These are phyloP conservation scores for Patellaria atrata DNA, from an alignment of 495 filamentous ascomycete species.

Conservation along the genomic window DNA sequence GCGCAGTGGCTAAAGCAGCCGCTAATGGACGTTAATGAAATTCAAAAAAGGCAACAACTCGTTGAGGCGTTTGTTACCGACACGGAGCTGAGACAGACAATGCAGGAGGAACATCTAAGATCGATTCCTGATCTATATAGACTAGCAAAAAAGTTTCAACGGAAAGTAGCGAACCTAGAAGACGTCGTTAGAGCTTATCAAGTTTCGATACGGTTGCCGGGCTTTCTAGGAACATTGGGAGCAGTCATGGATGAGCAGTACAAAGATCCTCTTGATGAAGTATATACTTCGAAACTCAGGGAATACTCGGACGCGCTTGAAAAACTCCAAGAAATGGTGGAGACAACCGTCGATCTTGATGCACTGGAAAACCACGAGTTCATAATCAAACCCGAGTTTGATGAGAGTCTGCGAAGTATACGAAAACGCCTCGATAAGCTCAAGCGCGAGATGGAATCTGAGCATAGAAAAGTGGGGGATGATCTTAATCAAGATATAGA, in stretches of 20 bases:
- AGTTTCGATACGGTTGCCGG: slow-evolving; percentile 80
- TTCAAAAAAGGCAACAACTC: slow-evolving; percentile 81
- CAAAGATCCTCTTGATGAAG: slow-evolving; percentile 69
- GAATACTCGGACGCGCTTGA: slow-evolving; percentile 63
- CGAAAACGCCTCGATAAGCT: slow-evolving; percentile 82
- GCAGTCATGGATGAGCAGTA: slow-evolving; percentile 93
- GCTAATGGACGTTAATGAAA: slow-evolving; percentile 79
- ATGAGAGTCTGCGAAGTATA: slow-evolving; percentile 75
- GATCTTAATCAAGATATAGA: slow-evolving; percentile 89
- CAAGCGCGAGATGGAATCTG: slow-evolving; percentile 64
- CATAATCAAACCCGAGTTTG: slow-evolving; percentile 97
- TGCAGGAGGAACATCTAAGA: slow-evolving; percentile 94
- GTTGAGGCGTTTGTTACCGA: slow-evolving; percentile 92
- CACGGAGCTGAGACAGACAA: slow-evolving; percentile 85
- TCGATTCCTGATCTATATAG: slow-evolving; percentile 92
- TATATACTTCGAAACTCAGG: slow-evolving; percentile 73
- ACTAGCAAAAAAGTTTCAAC: slow-evolving; percentile 85
- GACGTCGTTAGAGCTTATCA: slow-evolving; percentile 94
- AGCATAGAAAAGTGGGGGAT: slow-evolving; percentile 59
- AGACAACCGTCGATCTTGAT: slow-evolving; percentile 93
- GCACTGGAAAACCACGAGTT: slow-evolving; percentile 96
- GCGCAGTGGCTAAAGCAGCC: slow-evolving; percentile 98
- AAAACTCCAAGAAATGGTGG: slow-evolving; percentile 94
- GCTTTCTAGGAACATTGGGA: slow-evolving; percentile 76
- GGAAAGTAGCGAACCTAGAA: slow-evolving; percentile 77